Evolutionary conservation across 2,329 filamentous ascomycete genomes (phyloP).

Genomic region (Cladosporium austrohemisphaericum): DNA sequence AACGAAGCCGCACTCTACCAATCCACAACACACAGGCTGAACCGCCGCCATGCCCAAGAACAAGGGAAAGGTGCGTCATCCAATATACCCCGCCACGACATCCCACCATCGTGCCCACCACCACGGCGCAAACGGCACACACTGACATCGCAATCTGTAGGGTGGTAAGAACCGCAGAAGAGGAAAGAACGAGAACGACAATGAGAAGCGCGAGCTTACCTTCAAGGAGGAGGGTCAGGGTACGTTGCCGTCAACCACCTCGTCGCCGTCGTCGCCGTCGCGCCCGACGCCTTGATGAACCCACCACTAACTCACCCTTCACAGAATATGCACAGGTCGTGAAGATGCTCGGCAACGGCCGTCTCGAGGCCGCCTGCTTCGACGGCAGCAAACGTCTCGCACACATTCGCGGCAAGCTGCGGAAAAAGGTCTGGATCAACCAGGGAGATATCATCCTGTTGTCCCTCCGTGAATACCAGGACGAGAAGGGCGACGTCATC

Average conservation of each 20-base stretch:
- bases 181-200: slow-evolving; percentile 84
- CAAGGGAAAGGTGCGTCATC: slow-evolving; percentile 83
- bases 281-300: not conserved
- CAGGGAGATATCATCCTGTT: slow-evolving; percentile 91
- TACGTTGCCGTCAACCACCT: slow-evolving; percentile 32
- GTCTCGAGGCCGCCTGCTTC: slow-evolving; percentile 90
- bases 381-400: slow-evolving; percentile 84
- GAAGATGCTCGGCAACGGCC: slow-evolving; percentile 95
- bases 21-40: slow-evolving; percentile 17
- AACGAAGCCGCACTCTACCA: slow-evolving; percentile 24
- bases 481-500: slow-evolving; percentile 89
- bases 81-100: slow-evolving; percentile 14
- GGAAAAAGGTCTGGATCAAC: slow-evolving; percentile 99
- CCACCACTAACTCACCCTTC: slow-evolving; percentile 18
- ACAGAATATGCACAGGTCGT: slow-evolving; percentile 77
- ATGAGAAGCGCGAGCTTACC: slow-evolving; percentile 96
- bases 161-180: slow-evolving; percentile 97
- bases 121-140: slow-evolving; percentile 42
- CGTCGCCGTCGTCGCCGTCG: slow-evolving; percentile 1
- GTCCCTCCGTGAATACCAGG: slow-evolving; percentile 86
- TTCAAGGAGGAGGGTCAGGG: slow-evolving; percentile 98
- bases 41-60: slow-evolving; percentile 85
- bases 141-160: slow-evolving; percentile 34
- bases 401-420: slow-evolving; percentile 89
- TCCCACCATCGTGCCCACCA: slow-evolving; percentile 24